A percentile compares a stretch with the other conserved stretches of the same genome.
These are phyloP conservation scores for Diplodia mutila DNA, from an alignment of 2,329 filamentous ascomycete genomes.

Conservation along the genomic window DNA sequence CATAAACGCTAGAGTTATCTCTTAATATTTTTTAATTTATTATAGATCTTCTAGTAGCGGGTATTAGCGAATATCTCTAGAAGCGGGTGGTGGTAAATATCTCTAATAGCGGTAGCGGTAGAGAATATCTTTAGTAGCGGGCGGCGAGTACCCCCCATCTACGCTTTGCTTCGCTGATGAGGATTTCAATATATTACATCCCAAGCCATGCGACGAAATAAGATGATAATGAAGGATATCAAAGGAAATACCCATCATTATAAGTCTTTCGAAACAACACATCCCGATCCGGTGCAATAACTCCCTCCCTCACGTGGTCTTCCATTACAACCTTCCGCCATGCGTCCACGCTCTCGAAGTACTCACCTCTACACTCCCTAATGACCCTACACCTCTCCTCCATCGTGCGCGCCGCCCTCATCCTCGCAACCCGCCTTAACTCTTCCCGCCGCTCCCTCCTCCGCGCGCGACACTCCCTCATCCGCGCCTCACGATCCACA, in stretches of 20 bases:
- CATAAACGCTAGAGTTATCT: no score
- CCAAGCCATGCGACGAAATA: no score
- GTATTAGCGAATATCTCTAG: no score
- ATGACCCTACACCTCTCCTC: conserved; percentile 6
- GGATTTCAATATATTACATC: no score
- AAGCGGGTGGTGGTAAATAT: no score
- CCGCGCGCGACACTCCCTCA: not conserved
- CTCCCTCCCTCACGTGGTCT: not conserved
- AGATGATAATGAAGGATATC: no score
- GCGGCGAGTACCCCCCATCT: no score
- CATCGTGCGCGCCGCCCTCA: not conserved
- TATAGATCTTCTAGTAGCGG: no score
- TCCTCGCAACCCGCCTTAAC: not conserved
- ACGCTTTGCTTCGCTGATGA: no score
- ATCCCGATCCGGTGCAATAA: not conserved
- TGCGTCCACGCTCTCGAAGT: conserved; percentile 2
- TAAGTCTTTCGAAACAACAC: not conserved
- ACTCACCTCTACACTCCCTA: not conserved
- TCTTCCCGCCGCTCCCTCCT: not conserved
- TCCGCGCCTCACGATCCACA: not conserved
- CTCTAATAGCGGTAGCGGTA: no score
- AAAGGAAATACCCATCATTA: not conserved
- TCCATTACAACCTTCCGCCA: not conserved
- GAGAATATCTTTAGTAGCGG: no score
- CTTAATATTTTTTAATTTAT: no score